Conservation (phyloP, 1,139 yeast genomes). For the Yamadazyma dendronema region DNA sequence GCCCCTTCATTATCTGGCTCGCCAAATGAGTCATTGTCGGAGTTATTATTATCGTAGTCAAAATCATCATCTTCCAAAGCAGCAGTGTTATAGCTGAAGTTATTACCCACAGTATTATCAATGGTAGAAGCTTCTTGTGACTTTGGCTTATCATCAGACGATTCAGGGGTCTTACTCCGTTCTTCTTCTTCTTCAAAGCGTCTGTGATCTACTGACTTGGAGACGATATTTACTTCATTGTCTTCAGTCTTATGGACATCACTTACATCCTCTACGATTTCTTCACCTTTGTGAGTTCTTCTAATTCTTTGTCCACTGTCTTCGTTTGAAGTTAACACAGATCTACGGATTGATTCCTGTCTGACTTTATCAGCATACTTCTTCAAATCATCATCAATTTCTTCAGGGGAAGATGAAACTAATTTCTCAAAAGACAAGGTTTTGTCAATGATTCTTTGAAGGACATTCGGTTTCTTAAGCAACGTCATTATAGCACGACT, state of each 20-base stretch:
- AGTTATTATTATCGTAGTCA: conserved; percentile 8
- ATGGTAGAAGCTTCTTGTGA: background rate
- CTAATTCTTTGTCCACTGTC: conserved; percentile 54
- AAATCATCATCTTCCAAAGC: conserved; percentile 19
- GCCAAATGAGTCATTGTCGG: conserved; percentile 4
- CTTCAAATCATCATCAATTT: conserved; percentile 66
- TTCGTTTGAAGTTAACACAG: conserved; percentile 57
- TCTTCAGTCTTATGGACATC: conserved; percentile 23
- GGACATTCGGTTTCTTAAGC: conserved; percentile 29
- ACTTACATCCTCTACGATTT: conserved; percentile 56
- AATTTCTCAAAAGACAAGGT: conserved; percentile 27
- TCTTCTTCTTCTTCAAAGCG: conserved; percentile 20
- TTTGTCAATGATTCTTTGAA: conserved; percentile 24
- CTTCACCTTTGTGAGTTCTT: conserved; percentile 86
- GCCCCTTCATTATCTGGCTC: background rate
- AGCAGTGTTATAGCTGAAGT: conserved; percentile 7
- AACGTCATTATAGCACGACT: conserved; percentile 37
- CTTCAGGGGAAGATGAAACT: conserved; percentile 33
- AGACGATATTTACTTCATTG: conserved; percentile 33
- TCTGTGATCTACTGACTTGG: conserved; percentile 45
- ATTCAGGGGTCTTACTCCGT: background rate
- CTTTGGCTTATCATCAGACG: background rate
- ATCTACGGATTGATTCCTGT: conserved; percentile 60
- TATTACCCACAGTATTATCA: conserved; percentile 1
- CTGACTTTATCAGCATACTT: conserved; percentile 71